Evolutionary conservation across 1,284 basidiomycete genomes (phyloP).

Genomic region (Cryptococcus sp.): DNA sequence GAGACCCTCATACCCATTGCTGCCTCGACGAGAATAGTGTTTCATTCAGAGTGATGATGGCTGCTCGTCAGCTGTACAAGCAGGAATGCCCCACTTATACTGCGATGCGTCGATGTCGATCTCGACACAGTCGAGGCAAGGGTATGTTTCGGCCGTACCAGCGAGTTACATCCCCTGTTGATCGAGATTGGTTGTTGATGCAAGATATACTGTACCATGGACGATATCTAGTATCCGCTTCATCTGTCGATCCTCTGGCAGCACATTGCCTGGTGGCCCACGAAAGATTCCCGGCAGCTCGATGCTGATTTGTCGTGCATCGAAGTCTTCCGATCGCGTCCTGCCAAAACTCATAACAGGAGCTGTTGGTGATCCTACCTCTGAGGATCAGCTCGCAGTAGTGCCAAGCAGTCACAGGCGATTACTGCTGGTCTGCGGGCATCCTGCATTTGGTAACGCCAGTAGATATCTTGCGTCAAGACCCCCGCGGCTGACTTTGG

Average conservation of each 20-base stretch:
- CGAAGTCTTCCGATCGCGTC: too few species aligned
- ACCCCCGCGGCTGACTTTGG: slow-evolving; percentile 2
- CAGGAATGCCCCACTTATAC: slow-evolving; percentile 11
- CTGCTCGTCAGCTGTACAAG: neutral
- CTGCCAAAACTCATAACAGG: slow-evolving; percentile 14
- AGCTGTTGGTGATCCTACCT: slow-evolving; percentile 17
- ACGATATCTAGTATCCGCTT: slow-evolving; percentile 17
- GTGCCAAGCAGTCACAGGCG: slow-evolving; percentile 7
- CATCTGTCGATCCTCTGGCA: neutral
- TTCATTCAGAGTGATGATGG: slow-evolving; percentile 10
- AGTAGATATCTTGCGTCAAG: neutral
- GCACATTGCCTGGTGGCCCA: slow-evolving; percentile 15
- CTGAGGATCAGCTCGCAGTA: slow-evolving; percentile 1
- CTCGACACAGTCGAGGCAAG: slow-evolving; percentile 20
- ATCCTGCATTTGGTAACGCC: slow-evolving; percentile 15
- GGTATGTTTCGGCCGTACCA: slow-evolving; percentile 21
- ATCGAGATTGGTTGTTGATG: neutral
- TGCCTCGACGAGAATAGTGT: slow-evolving; percentile 12
- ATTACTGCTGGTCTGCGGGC: slow-evolving; percentile 19
- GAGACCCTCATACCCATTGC: slow-evolving; percentile 8
- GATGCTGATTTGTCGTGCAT: neutral
- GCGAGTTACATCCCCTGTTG: slow-evolving; percentile 9
- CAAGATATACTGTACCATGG: slow-evolving; percentile 17
- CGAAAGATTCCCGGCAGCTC: slow-evolving; percentile 14
- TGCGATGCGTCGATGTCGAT: slow-evolving; percentile 16